Evolutionary conservation across 2,329 filamentous ascomycete species (phyloP).

Genomic region (Xylogone sp.): DNA sequence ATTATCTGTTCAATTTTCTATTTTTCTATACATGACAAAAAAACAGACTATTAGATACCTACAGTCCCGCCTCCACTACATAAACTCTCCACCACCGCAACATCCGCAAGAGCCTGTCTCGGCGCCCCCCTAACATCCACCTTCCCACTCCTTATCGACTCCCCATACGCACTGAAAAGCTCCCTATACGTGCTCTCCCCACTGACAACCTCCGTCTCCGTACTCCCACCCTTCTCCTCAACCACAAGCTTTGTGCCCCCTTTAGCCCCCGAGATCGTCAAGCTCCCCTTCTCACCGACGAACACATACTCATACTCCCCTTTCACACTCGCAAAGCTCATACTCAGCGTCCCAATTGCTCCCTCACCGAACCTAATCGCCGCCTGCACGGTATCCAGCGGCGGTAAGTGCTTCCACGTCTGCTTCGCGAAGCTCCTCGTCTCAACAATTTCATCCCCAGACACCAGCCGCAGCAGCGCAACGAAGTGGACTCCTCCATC

Average conservation of each 20-base stretch:
- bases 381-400: constrained; percentile 28
- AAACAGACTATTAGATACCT: not conserved
- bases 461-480: constrained; percentile 58
- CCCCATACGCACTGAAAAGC: not conserved
- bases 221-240: constrained; percentile 16
- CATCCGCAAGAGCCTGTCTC: not conserved
- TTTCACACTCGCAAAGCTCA: constrained; percentile 26
- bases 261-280: constrained; percentile 17
- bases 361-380: constrained; percentile 26
- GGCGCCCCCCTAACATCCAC: not conserved
- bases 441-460: constrained; percentile 34
- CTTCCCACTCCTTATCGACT: not conserved
- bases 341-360: constrained; percentile 24
- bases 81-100: not conserved
- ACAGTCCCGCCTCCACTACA: not conserved
- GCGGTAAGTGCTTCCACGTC: constrained; percentile 22
- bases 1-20: no score
- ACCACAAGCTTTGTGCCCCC: constrained; percentile 21
- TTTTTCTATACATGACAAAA: not conserved
- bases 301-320: constrained; percentile 25
- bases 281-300: constrained; percentile 27
- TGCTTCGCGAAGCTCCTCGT: constrained; percentile 12
- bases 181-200: not conserved
- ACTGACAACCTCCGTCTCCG: constrained; percentile 22
- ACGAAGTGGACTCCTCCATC: constrained; percentile 73